Evolutionary conservation across 495 filamentous ascomycete genomes (phyloP), one percentile per base, ranked within the genome.

Genomic region (Penicillium riverlandense): DNA sequence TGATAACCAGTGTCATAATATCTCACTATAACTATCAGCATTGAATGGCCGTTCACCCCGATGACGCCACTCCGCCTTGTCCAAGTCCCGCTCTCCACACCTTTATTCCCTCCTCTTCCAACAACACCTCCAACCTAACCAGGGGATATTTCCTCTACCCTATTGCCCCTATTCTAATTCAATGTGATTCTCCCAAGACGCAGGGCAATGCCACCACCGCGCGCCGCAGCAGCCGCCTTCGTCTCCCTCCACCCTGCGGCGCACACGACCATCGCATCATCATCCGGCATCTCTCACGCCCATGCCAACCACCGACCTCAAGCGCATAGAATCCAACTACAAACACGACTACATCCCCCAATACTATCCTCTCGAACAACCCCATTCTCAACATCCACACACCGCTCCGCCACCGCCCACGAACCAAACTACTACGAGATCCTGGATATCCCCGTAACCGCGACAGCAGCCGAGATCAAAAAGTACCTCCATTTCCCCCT

Each of bases 401-500:
- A 47, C 16, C 46, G 15, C n/a, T 56, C 49, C 40, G 48, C 50
- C 10, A 50, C 57, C 45, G 66, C 57, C 52, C 50, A 58, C 39
- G 52, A 86, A 70, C 60, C 82, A 46, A 74, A 58, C 10, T 58
- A 90, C 66, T 97, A 97, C 66, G 82, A 92, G 54, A 84, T 82
- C 44, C 77, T 98, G n/a, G 76, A 83, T 31, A 55, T 98, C 16
- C 71, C 80, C 11, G 66, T 71, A 35, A 76, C 74, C 43, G 90
- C 91, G 38, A 77, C 86, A 27, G 59, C 73, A 2, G 68, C 66
- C 2, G 88, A 94, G 35, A 90, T 98, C 39, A 98, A 96, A 61
- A 90, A 85, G 87, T 88, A 63, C 12, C 16, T 35, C 43, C 29
- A n/a, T 35, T 45, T 10, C 40, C 29, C 40, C 35, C 29, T 11